Evolutionary conservation across 148 eudicot species (phyloP), one percentile per base, ranked within the genome.

Genomic region (Amaranthus hypochondriacus): DNA sequence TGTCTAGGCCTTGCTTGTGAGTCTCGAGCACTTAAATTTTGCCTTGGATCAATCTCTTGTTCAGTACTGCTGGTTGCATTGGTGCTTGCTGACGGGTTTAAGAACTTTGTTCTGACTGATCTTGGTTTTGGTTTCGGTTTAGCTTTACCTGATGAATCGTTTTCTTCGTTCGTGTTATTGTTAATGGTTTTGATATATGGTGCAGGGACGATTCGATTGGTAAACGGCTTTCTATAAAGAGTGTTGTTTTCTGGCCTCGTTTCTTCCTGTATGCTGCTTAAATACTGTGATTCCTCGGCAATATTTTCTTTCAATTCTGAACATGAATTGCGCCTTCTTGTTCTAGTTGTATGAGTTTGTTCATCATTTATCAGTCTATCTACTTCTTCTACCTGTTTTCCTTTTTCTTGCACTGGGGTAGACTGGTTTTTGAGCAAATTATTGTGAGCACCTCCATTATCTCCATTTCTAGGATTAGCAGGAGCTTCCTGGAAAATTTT

Each of bases 101-200:
- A 57, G 62, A 67, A 80, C 64, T 81, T 82, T 42, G 83, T 88
- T 78, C 96, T 76, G n/a, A 90, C 90, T 42, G 97, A 90, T 84
- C 75, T 87, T 49, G 91, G 92, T 52, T 66, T 74, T 56, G 81
- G 74, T 80, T 80, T 85, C 43, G 49, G 6, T 60, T 18, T 66
- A 55, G 52, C 73, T 43, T 78, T 77, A 6, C 71, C 59, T 11
- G 50, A 62, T 57, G 76, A 62, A 10, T 73, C 77, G 54, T 69
- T 80, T 44, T 72, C 59, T 3, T 55, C 39, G 50, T 61, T 56
- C 51, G 54, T 71, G 58, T 66, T 51, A 43, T 66, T 52, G 50
- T 59, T 5, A 69, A 14, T n/a, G 43, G 83, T n/a, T 61, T 66
- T 81, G n/a, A 76, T 81, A 66, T 88, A 86, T 61, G 91, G 91